Conservation (phyloP, 805 yeast species). For the Candida montana region DNA sequence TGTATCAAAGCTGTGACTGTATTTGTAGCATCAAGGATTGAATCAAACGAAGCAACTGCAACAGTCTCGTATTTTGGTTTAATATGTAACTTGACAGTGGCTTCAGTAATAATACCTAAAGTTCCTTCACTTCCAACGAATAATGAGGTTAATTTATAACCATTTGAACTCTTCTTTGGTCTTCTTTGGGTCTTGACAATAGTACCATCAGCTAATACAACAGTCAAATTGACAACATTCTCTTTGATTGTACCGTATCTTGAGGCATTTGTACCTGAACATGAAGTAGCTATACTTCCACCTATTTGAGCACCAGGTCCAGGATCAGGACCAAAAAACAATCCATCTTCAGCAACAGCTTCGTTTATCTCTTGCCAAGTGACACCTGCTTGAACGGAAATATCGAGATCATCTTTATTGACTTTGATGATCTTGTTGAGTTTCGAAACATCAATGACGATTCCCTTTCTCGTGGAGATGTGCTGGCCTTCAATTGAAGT, state of each 20-base stretch:
- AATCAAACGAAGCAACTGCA: conserved; percentile 62
- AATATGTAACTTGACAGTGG: conserved; percentile 63
- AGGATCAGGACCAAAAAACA: conserved; percentile 68
- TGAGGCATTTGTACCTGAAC: conserved; percentile 75
- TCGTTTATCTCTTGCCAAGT: conserved; percentile 69
- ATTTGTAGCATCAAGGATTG: conserved; percentile 63
- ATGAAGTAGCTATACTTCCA: conserved; percentile 72
- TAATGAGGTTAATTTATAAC: conserved; percentile 65
- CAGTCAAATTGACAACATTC: conserved; percentile 59
- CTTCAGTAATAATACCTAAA: conserved; percentile 69
- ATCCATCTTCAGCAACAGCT: conserved; percentile 37
- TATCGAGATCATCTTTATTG: conserved; percentile 60
- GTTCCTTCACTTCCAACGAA: conserved; percentile 78
- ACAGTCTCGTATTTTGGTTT: conserved; percentile 60
- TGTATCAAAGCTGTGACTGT: conserved; percentile 57
- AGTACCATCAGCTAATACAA: conserved; percentile 75
- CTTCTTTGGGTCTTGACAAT: conserved; percentile 63
- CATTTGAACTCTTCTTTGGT: conserved; percentile 72
- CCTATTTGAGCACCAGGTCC: conserved; percentile 78
- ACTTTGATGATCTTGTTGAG: conserved; percentile 54
- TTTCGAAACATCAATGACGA: conserved; percentile 53
- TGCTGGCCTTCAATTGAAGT: conserved; percentile 65
- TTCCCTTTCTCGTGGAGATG: conserved; percentile 54
- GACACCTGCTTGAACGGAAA: conserved; percentile 68
- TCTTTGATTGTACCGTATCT: conserved; percentile 79